Percentiles rank a stretch among this genome's conserved stretches.
These are phyloP conservation scores for Candida maltosa DNA, from an alignment of 805 yeast species.

Conservation along the genomic window DNA sequence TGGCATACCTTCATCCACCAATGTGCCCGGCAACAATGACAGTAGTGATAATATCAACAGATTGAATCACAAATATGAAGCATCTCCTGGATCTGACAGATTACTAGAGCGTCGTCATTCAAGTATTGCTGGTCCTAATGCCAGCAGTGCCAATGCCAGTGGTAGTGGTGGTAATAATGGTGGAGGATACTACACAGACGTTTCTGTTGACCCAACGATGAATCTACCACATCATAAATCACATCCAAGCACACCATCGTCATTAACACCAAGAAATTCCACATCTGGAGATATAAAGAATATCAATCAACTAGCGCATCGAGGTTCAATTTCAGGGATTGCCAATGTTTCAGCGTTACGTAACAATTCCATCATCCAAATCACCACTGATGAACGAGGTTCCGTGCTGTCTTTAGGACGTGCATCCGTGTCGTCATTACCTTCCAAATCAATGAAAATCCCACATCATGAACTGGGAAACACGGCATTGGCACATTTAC, in stretches of 20 bases:
- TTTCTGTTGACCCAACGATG: constrained; percentile 43
- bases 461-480: constrained; percentile 43
- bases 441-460: constrained; percentile 44
- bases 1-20: constrained; percentile 1
- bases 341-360: constrained; percentile 16
- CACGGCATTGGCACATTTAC: constrained; percentile 40
- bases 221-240: constrained; percentile 42
- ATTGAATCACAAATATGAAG: constrained; percentile 5
- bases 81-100: constrained; percentile 5
- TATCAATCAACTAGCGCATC: constrained; percentile 1
- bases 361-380: constrained; percentile 40
- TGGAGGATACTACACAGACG: constrained; percentile 44
- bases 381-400: constrained; percentile 35
- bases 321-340: constrained; percentile 4
- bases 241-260: constrained; percentile 18
- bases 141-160: constrained; percentile 2
- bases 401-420: constrained; percentile 28
- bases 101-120: constrained; percentile 7
- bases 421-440: constrained; percentile 40
- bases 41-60: constrained; percentile 5
- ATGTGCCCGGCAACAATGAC: constrained; percentile 1
- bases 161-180: constrained; percentile 19
- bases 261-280: constrained; percentile 27
- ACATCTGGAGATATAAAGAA: constrained; percentile 12
- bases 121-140: constrained; percentile 5